phyloP scores from a whole-genome alignment of 2,329 filamentous ascomycete species.

The Xylariaceae sp. region DNA sequence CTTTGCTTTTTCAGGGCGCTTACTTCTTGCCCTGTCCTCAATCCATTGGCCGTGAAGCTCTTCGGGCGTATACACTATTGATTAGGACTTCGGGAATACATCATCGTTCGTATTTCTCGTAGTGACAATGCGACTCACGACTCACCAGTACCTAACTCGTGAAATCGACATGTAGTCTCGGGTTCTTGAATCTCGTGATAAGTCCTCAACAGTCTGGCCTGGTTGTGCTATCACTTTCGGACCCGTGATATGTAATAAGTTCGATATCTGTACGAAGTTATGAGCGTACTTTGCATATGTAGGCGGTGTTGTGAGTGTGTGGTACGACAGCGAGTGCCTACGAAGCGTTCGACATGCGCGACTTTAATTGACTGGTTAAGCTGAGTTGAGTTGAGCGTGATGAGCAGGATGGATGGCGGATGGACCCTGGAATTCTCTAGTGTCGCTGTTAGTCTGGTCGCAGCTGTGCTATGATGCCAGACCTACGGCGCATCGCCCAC shows the following conservation, averaged over 20 bases:
- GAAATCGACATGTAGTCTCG: neutral
- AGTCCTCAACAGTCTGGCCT: too few species aligned
- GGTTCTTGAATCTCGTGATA: neutral
- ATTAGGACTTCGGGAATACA: neutral
- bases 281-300: too few species aligned
- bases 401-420: neutral
- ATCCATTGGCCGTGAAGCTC: neutral
- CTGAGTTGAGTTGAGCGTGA: neutral
- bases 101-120: neutral
- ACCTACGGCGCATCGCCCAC: neutral
- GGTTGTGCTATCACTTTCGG: too few species aligned
- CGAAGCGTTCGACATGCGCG: neutral
- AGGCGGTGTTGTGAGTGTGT: too few species aligned
- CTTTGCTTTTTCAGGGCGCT: neutral
- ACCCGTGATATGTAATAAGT: too few species aligned
- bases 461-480: neutral
- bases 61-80: neutral
- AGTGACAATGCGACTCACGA: too few species aligned
- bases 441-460: neutral
- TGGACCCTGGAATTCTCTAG: neutral
- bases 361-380: neutral
- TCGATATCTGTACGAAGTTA: too few species aligned
- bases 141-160: too few species aligned
- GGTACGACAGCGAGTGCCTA: too few species aligned
- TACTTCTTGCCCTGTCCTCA: neutral